Evolutionary conservation across 2,329 filamentous ascomycete species (phyloP).

Genomic region (Aspergillus sp.): DNA sequence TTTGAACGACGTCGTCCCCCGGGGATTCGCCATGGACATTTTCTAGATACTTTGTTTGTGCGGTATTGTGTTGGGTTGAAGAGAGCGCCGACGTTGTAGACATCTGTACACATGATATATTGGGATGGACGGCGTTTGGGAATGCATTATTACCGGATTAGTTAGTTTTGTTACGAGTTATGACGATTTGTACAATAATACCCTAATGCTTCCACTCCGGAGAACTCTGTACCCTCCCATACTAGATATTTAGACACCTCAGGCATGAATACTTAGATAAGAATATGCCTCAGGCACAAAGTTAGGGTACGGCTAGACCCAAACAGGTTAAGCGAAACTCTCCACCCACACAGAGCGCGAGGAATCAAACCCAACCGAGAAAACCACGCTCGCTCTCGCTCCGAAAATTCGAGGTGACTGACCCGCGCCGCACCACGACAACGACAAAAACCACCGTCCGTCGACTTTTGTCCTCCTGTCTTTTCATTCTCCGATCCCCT

Average conservation of each 20-base stretch:
- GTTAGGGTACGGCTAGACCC: slow-evolving; percentile 34
- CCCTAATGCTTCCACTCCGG: not conserved
- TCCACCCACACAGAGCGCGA: slow-evolving; percentile 24
- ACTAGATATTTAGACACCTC: too few relatives aligned
- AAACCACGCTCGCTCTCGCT: slow-evolving; percentile 26
- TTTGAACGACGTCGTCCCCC: slow-evolving; percentile 67
- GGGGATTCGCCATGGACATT: slow-evolving; percentile 84
- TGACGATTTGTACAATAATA: slow-evolving; percentile 15
- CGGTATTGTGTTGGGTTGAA: slow-evolving; percentile 56
- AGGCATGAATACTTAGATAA: not conserved
- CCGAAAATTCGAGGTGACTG: slow-evolving; percentile 29
- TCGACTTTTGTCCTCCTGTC: slow-evolving; percentile 21
- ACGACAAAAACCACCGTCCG: slow-evolving; percentile 33
- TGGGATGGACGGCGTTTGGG: not conserved
- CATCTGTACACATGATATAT: not conserved
- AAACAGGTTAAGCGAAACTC: slow-evolving; percentile 34
- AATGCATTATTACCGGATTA: too few relatives aligned
- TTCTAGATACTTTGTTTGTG: slow-evolving; percentile 73
- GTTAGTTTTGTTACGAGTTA: slow-evolving; percentile 13
- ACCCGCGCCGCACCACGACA: slow-evolving; percentile 5
- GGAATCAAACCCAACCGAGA: slow-evolving; percentile 16
- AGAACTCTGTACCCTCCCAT: too few relatives aligned
- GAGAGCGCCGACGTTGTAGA: slow-evolving; percentile 32
- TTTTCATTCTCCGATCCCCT: slow-evolving; percentile 11
- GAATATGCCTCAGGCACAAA: slow-evolving; percentile 8